Evolutionary conservation across 768 basidiomycete genomes (phyloP), one percentile per base, ranked within the genome.

Genomic region (Sarcomyxa edulis): DNA sequence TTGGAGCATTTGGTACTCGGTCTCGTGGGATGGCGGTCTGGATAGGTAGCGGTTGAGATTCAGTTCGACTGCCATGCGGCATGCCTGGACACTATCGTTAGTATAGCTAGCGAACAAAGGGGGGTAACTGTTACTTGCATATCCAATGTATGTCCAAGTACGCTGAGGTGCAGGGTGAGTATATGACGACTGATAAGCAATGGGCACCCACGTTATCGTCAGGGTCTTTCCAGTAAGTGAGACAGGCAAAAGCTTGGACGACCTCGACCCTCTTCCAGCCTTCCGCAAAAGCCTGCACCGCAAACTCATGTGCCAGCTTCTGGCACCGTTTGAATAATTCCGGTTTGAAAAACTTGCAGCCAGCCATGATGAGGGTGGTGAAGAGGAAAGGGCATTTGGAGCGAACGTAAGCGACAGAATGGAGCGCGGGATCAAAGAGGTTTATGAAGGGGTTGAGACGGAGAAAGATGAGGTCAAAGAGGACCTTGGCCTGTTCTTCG

Each of bases 381-480:
- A 92, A 92, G 40, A 95, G 71, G 56, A 94, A 79, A 1, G 86
- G 81, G 38, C 81, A 92, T 45, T 76, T 81, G 15, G 71, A 66
- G 50, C 92, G 87, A 50, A 93, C 80, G 56, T 91, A 93, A 24
- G 67, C 52, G 35, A 82, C 71, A 0, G 91, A 81, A 57, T 95
- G 92, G 24, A 94, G 64, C n/a, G 75, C 66, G 25, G 90, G 86
- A 63, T 93, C 91, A 54, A 94, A 90, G 22, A 93, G 69, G 54
- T 85, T 87, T 61, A 92, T 80, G 58, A 92, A 90, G 9, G 90
- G 87, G 56, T 93, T 93, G 37, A 93, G 72, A 43, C 88, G 84
- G 39, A 86, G 54, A 62, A 85, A 90, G 54, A 92, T 72, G 44
- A 76, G 64, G 56, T 90, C 86, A 46, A 91, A 89, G 31, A 90